Base-by-base conservation (phyloP, 352 stramenopile species). In the Albugo candida region DNA sequence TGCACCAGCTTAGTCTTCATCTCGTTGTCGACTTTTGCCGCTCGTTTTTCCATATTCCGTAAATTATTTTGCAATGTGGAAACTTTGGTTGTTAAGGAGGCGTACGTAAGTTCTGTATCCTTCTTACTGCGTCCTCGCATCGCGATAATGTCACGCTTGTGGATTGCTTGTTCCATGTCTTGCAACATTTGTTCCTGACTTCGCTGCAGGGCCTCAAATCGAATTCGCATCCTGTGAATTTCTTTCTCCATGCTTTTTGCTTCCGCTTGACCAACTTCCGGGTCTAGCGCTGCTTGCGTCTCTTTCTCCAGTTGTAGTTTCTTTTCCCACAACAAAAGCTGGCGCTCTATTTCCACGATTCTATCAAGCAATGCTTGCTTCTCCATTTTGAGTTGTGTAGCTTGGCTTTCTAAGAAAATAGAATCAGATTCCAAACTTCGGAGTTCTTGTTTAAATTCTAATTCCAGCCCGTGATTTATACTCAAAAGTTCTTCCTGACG, bases 271-370 rank as follows among this genome's bases (percentile, higher is more conserved):
- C 89, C 88, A 36, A 95, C 82, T 37, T 87, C 82, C 8, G 87
- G 91, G 54, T 97, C 85, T 13, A 97, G 59, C 11, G 87, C 83
- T 16, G 77, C 83, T 56, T 97, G 84, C 0, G 92, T 97, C 60
- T 97, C 89, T 49, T 95, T 95, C 57, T 97, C 92, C 0, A 97
- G 59, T 59, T 96, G 76, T 54, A 97, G 97, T 60, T 97, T 97
- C 65, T 96, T 96, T 58, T 97, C 88, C 91, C 86, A 97, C 5
- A 95, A 60, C 70, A 95, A 83, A 55, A 95, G 74, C 48, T 97
- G 82, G 20, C 82, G 67, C 64, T 97, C 91, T 6, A 77, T 65
- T 45, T 97, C 84, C 37, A 94, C 64, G 31, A 96, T 94, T 24
- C 91, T 70, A 41, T 92, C 71, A 4, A 96, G 52, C 2, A 96